Percentiles rank a stretch among this genome's conserved stretches.
Conservation (phyloP, 495 filamentous ascomycete genomes). For the Xylaria scruposa region DNA sequence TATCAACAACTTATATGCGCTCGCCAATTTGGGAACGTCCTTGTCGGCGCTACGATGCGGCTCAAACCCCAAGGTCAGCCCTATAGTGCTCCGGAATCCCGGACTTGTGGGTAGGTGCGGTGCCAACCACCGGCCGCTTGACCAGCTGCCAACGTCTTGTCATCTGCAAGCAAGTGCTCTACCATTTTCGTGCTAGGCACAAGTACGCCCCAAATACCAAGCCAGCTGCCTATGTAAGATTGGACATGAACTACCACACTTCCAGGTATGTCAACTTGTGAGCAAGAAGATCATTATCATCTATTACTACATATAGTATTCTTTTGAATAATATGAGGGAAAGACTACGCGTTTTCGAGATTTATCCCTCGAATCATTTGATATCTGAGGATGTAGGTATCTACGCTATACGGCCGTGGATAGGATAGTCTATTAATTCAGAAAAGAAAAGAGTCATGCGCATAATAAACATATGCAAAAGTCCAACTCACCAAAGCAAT, state of each 20-base stretch:
- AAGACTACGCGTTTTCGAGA: background rate
- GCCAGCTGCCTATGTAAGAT: slow-evolving; percentile 8
- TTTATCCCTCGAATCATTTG: background rate
- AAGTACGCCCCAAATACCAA: background rate
- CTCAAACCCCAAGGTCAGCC: slow-evolving; percentile 46
- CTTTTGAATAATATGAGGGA: background rate
- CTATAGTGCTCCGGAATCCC: slow-evolving; percentile 36
- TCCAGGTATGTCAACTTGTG: background rate
- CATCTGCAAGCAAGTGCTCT: background rate
- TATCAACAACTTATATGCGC: slow-evolving; percentile 32
- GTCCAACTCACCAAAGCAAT: background rate
- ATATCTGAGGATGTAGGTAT: background rate
- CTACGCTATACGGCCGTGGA: background rate
- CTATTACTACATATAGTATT: background rate
- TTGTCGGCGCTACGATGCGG: slow-evolving; percentile 46
- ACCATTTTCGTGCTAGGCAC: background rate
- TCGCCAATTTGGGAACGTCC: slow-evolving; percentile 40
- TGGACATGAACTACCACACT: too few species aligned
- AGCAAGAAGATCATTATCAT: background rate
- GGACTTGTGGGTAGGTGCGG: slow-evolving; percentile 38
- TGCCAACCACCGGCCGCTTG: slow-evolving; percentile 18
- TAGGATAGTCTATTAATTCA: background rate
- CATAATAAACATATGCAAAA: background rate
- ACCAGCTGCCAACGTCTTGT: slow-evolving; percentile 2
- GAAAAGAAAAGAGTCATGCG: background rate